Evolutionary conservation across 148 eudicot genomes (phyloP).

Genomic region (Rhododendron henanense): DNA sequence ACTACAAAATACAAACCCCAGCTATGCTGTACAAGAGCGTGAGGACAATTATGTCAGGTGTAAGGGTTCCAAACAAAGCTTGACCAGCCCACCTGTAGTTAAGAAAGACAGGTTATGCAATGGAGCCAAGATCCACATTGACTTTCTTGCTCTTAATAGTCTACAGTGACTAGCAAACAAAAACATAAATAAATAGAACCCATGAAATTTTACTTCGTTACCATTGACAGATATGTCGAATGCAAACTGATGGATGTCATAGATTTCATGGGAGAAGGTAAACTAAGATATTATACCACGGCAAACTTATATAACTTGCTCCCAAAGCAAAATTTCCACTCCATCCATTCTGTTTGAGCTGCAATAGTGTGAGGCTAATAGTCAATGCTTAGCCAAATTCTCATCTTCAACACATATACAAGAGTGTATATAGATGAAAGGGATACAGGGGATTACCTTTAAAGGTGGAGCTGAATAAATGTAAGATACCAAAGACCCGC

Average conservation of each 20-base stretch:
- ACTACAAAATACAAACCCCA: slow-evolving; percentile 56
- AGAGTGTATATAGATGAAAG: slow-evolving; percentile 1
- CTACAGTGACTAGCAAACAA: background rate
- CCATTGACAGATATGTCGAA: background rate
- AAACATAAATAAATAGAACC: background rate
- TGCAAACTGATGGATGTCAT: background rate
- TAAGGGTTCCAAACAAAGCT: slow-evolving; percentile 92
- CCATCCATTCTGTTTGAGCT: slow-evolving; percentile 99
- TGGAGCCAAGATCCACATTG: background rate
- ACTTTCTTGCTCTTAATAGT: slow-evolving; percentile 1
- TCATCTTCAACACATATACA: background rate
- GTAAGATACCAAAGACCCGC: slow-evolving; percentile 86
- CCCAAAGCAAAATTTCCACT: slow-evolving; percentile 96
- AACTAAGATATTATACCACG: slow-evolving; percentile 54
- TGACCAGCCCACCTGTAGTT: slow-evolving; percentile 97
- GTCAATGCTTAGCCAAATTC: background rate
- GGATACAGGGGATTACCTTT: slow-evolving; percentile 46
- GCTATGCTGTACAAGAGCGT: slow-evolving; percentile 91
- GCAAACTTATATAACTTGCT: slow-evolving; percentile 92
- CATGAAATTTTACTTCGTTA: background rate
- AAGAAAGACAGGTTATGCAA: slow-evolving; percentile 7
- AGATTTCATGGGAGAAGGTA: background rate
- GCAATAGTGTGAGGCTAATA: slow-evolving; percentile 18
- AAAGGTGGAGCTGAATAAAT: slow-evolving; percentile 97
- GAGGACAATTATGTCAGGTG: slow-evolving; percentile 80